A percentile compares a stretch with the other conserved stretches of the same genome.
Evolutionary conservation across 129 eudicot species (phyloP).

Genomic region (Oenanthe sinensis): DNA sequence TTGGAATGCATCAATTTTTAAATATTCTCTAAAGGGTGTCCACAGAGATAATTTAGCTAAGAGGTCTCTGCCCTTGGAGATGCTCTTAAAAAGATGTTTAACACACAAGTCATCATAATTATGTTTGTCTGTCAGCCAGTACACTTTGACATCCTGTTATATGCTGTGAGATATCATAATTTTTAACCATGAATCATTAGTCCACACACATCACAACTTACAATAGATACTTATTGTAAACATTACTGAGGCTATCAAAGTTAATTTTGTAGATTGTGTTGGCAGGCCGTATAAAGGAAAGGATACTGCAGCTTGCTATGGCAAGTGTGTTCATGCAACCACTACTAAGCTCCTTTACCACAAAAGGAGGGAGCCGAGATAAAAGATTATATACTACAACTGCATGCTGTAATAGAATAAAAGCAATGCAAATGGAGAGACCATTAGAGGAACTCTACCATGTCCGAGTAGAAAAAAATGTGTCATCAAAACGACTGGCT

Average conservation of each 20-base stretch:
- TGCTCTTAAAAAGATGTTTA: not conserved
- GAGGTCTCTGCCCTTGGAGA: too few species aligned
- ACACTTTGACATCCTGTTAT: not conserved
- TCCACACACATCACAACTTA: not conserved
- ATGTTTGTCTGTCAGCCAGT: not conserved
- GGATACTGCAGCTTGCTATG: constrained; percentile 25
- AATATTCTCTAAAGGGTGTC: too few species aligned
- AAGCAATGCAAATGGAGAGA: constrained; percentile 51
- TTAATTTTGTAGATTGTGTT: not conserved
- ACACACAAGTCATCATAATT: not conserved
- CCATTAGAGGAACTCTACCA: constrained; percentile 84
- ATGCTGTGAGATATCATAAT: not conserved
- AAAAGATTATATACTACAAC: constrained; percentile 15
- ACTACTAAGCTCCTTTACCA: constrained; percentile 19
- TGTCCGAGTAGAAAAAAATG: constrained; percentile 68
- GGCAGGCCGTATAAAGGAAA: constrained; percentile 19
- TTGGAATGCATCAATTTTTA: too few species aligned
- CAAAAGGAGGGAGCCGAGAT: constrained; percentile 19
- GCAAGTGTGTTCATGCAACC: constrained; percentile 43
- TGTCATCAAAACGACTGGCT: constrained; percentile 47
- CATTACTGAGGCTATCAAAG: not conserved
- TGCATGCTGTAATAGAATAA: constrained; percentile 15
- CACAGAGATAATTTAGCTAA: too few species aligned
- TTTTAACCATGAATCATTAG: not conserved
- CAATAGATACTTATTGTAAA: not conserved